Conservation (phyloP, 805 yeast genomes). For the Candida hispaniensis region DNA sequence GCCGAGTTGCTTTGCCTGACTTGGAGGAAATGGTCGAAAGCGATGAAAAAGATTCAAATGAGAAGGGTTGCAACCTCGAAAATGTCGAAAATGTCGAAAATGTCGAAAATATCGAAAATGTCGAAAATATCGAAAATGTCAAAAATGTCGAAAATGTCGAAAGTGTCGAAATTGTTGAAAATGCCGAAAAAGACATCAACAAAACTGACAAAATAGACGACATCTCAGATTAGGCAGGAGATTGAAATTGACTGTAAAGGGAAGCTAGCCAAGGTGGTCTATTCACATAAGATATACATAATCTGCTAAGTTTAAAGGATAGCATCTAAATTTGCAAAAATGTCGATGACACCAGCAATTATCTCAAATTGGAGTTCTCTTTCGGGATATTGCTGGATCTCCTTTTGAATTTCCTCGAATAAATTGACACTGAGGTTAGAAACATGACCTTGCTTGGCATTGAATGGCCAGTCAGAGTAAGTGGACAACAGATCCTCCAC, state of each 20-base stretch:
- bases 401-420: conserved; percentile 38
- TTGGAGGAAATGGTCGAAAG: conserved; percentile 1
- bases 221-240: neutral
- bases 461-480: conserved; percentile 79
- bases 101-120: neutral
- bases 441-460: conserved; percentile 34
- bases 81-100: neutral
- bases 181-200: neutral
- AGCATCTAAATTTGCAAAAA: conserved; percentile 87
- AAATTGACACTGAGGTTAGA: conserved; percentile 63
- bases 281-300: neutral
- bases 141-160: neutral
- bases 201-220: neutral
- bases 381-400: conserved; percentile 40
- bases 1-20: conserved; percentile 3
- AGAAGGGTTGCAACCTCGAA: neutral
- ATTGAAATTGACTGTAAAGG: neutral
- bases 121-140: too few species aligned
- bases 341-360: conserved; percentile 64
- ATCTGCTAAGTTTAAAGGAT: conserved; percentile 39
- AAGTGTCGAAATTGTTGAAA: neutral
- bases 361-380: conserved; percentile 70
- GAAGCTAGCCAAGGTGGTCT: neutral
- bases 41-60: conserved; percentile 3
- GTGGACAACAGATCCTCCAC: conserved; percentile 86